Evolutionary conservation across 257 asterid species (phyloP), one percentile per base, ranked within the genome.

Genomic region (Nicotiana undulata): DNA sequence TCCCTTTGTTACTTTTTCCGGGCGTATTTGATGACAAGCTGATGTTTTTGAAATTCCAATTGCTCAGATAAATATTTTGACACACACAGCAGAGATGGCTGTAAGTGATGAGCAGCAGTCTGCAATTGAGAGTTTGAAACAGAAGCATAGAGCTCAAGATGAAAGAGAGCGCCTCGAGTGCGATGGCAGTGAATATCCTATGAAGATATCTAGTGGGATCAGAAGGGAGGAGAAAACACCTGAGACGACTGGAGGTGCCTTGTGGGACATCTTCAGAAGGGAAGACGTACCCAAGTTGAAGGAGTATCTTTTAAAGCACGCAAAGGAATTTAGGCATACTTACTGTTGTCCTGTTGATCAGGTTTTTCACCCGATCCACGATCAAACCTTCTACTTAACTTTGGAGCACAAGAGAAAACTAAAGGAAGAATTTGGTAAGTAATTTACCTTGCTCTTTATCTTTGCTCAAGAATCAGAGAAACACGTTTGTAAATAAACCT

Each of bases 351-450:
- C 97, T 16, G 94, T 95, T 65, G 94, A 92, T 20, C 70, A 95
- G 97, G 99, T 95, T 58, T 83, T 91, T 85, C 98, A 95, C 81
- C 99, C 98, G 22, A 91, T 95, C 85, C 99, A 93, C 81, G 99
- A 95, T 81, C 98, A 95, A 79, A 85, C 92, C 80, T 92, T 95
- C 89, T 95, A 95, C 83, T 85, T 95, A 75, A 95, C 96, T 24
- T 18, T 61, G 78, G 93, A 91, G 63, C 99, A 95, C 79, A 95
- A 93, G 83, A 74, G 55, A 77, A 89, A 88, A 83, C 91, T 95
- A 9, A 95, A 93, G 89, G 93, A 95, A 84, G 99, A 95, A 81
- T 95, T 67, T 28, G 99, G 99, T 90, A 79, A 63, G 92, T 76
- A 60, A 52, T 81, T 59, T 55, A 28, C 26, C 11, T n/a, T 26